These are phyloP conservation scores for Vaccinium corymbosum DNA, from an alignment of 148 eudicot species.

Conservation along the genomic window DNA sequence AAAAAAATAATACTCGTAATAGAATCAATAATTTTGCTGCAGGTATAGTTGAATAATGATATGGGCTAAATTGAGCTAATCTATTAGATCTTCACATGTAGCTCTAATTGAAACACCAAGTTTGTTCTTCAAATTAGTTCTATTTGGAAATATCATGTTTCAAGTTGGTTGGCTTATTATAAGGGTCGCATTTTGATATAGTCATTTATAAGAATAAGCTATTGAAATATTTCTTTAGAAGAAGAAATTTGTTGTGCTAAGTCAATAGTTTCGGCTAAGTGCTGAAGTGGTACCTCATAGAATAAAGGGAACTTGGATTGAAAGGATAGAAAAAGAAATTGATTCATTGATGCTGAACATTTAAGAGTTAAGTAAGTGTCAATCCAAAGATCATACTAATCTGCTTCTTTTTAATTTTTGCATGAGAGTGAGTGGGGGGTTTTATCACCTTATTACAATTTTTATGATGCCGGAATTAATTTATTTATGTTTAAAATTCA, in stretches of 20 bases:
- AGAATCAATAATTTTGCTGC: neutral
- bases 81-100: neutral
- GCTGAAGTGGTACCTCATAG: no score
- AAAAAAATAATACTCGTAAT: neutral
- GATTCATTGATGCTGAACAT: no score
- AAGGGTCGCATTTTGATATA: neutral
- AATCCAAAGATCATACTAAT: neutral
- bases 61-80: neutral
- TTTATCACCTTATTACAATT: neutral
- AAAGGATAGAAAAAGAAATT: no score
- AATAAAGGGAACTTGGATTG: no score
- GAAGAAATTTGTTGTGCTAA: neutral
- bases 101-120: neutral
- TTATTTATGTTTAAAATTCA: neutral
- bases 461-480: neutral
- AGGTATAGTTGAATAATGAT: neutral
- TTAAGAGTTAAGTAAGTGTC: no score
- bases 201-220: neutral
- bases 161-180: neutral
- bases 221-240: neutral
- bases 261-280: neutral
- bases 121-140: neutral
- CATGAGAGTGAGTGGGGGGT: neutral
- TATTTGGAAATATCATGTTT: neutral
- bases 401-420: neutral